phyloP scores from a whole-genome alignment of 2,329 filamentous ascomycete species.

The Diaporthe velutina region DNA sequence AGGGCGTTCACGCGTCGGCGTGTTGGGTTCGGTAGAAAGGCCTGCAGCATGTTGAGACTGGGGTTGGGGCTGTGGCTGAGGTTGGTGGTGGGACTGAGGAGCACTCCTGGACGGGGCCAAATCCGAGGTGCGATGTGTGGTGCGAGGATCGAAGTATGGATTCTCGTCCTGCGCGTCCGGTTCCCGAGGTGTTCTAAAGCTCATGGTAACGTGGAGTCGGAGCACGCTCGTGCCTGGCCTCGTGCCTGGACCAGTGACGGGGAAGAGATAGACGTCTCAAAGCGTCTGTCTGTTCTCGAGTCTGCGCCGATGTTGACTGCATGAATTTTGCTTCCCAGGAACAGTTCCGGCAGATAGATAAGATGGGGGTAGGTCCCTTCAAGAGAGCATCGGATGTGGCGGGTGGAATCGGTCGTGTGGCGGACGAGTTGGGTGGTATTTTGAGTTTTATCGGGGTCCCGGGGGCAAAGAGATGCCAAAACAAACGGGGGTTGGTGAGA shows the following conservation, averaged over 20 bases:
- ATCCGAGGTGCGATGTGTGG: constrained; percentile 14
- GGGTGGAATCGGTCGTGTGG: constrained; percentile 8
- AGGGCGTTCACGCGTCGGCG: constrained; percentile 33
- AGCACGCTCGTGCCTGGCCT: not conserved
- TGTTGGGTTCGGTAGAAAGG: not conserved
- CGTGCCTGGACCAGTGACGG: not conserved
- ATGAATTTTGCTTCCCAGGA: not conserved
- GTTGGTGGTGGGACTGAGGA: constrained; percentile 11
- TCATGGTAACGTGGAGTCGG: constrained; percentile 11
- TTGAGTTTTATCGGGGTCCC: constrained; percentile 16
- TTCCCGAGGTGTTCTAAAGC: not conserved
- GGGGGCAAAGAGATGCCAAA: not conserved
- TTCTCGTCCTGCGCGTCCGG: constrained; percentile 26
- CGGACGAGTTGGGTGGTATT: not conserved
- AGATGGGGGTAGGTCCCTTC: not conserved
- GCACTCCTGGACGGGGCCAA: constrained; percentile 22
- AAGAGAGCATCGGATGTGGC: constrained; percentile 18
- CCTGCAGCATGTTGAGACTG: not conserved
- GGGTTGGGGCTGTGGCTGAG: not conserved
- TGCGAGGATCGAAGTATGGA: constrained; percentile 31
- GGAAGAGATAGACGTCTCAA: constrained; percentile 15
- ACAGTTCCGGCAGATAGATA: not conserved
- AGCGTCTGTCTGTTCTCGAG: constrained; percentile 12
- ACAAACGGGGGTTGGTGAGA: constrained; percentile 7
- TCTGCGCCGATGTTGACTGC: not conserved